phyloP scores from a whole-genome alignment of 495 filamentous ascomycete genomes.

The Entonaema liquescens region DNA sequence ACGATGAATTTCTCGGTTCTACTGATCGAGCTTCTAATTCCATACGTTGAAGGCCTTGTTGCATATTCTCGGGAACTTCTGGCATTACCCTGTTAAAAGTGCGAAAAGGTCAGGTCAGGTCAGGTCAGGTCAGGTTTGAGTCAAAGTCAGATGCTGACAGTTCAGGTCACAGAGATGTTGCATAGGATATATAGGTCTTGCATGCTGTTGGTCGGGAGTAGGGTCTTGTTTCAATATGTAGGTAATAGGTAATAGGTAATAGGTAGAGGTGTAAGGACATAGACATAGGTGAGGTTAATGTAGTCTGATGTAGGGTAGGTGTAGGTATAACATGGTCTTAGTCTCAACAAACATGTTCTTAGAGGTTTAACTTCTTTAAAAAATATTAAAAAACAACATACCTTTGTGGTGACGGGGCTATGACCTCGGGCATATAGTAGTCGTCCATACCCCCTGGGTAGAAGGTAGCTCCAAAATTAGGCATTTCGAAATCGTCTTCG shows the following conservation, averaged over 20 bases:
- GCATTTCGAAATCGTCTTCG: slow-evolving; percentile 58
- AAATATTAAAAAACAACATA: slow-evolving; percentile 58
- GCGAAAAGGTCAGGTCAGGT: slow-evolving; percentile 18
- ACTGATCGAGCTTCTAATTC: slow-evolving; percentile 76
- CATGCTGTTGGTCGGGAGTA: not conserved
- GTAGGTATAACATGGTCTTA: not conserved
- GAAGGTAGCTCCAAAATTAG: slow-evolving; percentile 81
- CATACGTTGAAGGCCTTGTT: slow-evolving; percentile 87
- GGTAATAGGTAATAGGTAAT: not conserved
- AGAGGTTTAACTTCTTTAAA: slow-evolving; percentile 11
- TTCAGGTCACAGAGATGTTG: slow-evolving; percentile 19
- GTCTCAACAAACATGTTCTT: too few relatives aligned
- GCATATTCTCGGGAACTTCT: slow-evolving; percentile 78
- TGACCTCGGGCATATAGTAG: slow-evolving; percentile 75
- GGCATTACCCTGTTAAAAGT: slow-evolving; percentile 63
- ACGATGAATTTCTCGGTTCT: slow-evolving; percentile 46
- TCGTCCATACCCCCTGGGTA: slow-evolving; percentile 89
- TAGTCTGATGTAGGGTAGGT: not conserved
- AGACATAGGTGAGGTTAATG: not conserved
- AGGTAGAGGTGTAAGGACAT: not conserved
- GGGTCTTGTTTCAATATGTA: not conserved
- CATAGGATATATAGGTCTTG: not conserved
- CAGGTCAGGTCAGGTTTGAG: slow-evolving; percentile 1
- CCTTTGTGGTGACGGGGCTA: slow-evolving; percentile 86
- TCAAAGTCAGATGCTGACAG: slow-evolving; percentile 22